Percentiles rank a stretch among this genome's conserved stretches.
phyloP scores from a whole-genome alignment of 2,329 filamentous ascomycete species.

The Epichloe bromicola region DNA sequence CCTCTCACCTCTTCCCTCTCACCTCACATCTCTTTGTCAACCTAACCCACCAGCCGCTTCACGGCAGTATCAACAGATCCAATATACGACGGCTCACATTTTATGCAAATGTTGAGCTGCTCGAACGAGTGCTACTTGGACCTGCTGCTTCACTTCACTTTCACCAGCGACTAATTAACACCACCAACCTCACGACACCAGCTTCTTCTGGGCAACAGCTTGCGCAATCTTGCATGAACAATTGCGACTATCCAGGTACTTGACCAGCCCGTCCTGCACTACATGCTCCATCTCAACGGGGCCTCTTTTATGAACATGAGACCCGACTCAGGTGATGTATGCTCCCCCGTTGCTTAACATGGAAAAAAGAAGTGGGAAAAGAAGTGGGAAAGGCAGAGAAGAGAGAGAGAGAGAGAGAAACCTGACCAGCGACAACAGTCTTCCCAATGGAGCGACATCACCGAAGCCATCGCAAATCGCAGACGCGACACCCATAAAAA shows the following conservation, averaged over 20 bases:
- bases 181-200: neutral
- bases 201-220: neutral
- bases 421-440: neutral
- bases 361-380: neutral
- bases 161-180: neutral
- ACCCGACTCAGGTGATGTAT: conserved; percentile 1
- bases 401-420: neutral
- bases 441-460: conserved; percentile 3
- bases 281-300: no score
- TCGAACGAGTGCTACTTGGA: neutral
- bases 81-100: neutral
- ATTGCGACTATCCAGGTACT: neutral
- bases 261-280: neutral
- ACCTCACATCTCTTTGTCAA: neutral
- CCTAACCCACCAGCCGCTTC: neutral
- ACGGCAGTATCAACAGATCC: neutral
- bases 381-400: no score
- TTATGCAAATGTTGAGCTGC: neutral
- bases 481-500: neutral
- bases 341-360: neutral
- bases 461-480: neutral
- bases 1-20: neutral
- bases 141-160: neutral
- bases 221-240: neutral
- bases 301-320: neutral